Percentiles rank a stretch among this genome's conserved stretches.
Evolutionary conservation across 2,329 filamentous ascomycete genomes (phyloP).

Genomic region (Penicillium sp.): DNA sequence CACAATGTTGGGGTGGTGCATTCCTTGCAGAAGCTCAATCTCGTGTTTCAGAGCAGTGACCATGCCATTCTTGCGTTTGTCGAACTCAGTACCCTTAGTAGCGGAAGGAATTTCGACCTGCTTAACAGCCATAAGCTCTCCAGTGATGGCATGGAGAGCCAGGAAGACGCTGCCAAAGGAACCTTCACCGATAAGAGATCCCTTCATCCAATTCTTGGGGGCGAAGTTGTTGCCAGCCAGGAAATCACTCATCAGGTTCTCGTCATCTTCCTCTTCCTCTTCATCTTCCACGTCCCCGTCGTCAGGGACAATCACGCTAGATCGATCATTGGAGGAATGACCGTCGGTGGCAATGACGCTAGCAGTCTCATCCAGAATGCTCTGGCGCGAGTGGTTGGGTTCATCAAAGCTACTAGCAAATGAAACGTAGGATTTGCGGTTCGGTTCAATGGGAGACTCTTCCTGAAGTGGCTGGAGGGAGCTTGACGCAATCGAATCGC

Average conservation of each 20-base stretch:
- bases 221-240: conserved; percentile 90
- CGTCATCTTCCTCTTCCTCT: conserved; percentile 44
- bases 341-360: conserved; percentile 60
- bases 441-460: conserved; percentile 78
- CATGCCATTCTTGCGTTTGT: conserved; percentile 95
- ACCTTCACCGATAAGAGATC: conserved; percentile 90
- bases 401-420: conserved; percentile 62
- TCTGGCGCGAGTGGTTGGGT: conserved; percentile 68
- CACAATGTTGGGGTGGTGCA: conserved; percentile 95
- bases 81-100: conserved; percentile 69
- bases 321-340: conserved; percentile 73
- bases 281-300: conserved; percentile 83
- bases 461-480: conserved; percentile 86
- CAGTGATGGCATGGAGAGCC: conserved; percentile 89
- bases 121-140: conserved; percentile 96
- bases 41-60: conserved; percentile 95
- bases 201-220: conserved; percentile 99
- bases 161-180: conserved; percentile 96
- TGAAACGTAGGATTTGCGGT: conserved; percentile 94
- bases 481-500: conserved; percentile 85
- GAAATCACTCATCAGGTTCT: conserved; percentile 74
- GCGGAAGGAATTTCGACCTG: conserved; percentile 89
- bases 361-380: conserved; percentile 80
- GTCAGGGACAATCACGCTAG: conserved; percentile 78
- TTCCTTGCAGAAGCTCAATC: conserved; percentile 85